Evolutionary conservation across 2,329 filamentous ascomycete genomes (phyloP), one percentile per base, ranked within the genome.

Genomic region (Botryotinia globosa): DNA sequence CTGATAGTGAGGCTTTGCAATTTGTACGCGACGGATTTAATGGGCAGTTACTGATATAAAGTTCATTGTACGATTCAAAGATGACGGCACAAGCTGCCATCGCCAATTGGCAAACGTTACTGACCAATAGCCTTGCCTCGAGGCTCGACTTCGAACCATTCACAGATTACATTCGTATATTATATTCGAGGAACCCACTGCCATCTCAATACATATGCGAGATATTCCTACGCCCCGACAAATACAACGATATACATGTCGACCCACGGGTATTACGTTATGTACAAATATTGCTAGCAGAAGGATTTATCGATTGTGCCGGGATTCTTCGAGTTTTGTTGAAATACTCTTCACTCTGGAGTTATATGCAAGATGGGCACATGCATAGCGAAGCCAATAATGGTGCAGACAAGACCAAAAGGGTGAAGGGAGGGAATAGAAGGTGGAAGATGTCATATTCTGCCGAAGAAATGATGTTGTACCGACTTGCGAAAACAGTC

Each of bases 201-300:
- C 83, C 86, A 5, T 82, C 87, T 12, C 75, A 81, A 18, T 80
- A 83, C 73, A 81, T 91, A 75, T 87, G 88, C 81, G 85, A 90
- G 75, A 80, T 91, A 69, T 86, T 89, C 76, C 82, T 92, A 58
- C 85, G 85, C 37, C 89, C 89, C 4, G 84, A 84, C 61, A 81
- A 83, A 32, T 78, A 81, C 76, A 75, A 79, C 74, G 82, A 86
- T 77, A 71, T 75, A 44, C 85, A 82, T 72, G 85, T 89, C 77
- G 89, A 91, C 76, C 87, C 88, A 14, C 85, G 88, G 74, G 83
- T 90, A 14, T 85, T 86, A 0, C 84, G 83, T n/a, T 92, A 90
- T 78, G 79, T 91, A 16, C 84, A 90, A 75, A 82, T 85, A 29
- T 84, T 91, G 64, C 83, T 86, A 61, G 81, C 84, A 45, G 84